Base-by-base conservation (phyloP, 1,284 basidiomycete species). In the Moesziomyces parantarcticus region DNA sequence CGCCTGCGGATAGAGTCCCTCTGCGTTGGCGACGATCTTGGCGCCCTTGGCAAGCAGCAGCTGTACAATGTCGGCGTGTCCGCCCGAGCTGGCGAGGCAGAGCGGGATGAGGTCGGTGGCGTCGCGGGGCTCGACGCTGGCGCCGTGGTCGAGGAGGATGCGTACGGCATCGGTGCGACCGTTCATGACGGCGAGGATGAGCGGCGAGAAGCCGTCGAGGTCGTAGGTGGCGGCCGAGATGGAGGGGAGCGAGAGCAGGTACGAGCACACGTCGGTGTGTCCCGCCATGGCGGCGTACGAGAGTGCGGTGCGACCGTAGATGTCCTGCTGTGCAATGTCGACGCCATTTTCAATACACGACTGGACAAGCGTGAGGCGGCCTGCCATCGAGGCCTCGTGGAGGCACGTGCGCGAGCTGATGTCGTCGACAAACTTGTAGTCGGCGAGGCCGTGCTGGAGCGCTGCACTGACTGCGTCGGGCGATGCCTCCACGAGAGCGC, bases 211-310 rank as follows among this genome's bases (percentile, higher is more conserved):
- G 74, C 95, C 97, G 84, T 99, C 97, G 40, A 81, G 69, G 54
- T 83, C 82, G 40, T 73, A 76, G 3, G 73, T 77, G 85, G 92
- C 89, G 83, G 98, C 96, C 50, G 92, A 88, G 14, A 89, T 87
- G 22, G 49, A 53, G 2, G 92, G 88, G 16, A 90, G 89, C 61
- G 90, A 87, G 62, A 99, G 86, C 36, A 99, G 88, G 70, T 88
- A 89, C 49, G 87, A 88, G 84, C 93, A 95, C 60, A 97, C 88
- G 16, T 86, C 86, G 1, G 89, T 87, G 83, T 95, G 91, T 1
- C 94, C 95, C 77, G 93, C 90, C 90, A 99, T 94, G 18, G 94
- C 92, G 18, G 94, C 94, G 84, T 99, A 99, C 85, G 98, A 96
- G 50, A 99, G 87, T 3, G 95, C 91, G 11, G 92, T 92, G 18